Evolutionary conservation across 2,329 filamentous ascomycete genomes (phyloP).

Genomic region (Fusarium camptoceras): DNA sequence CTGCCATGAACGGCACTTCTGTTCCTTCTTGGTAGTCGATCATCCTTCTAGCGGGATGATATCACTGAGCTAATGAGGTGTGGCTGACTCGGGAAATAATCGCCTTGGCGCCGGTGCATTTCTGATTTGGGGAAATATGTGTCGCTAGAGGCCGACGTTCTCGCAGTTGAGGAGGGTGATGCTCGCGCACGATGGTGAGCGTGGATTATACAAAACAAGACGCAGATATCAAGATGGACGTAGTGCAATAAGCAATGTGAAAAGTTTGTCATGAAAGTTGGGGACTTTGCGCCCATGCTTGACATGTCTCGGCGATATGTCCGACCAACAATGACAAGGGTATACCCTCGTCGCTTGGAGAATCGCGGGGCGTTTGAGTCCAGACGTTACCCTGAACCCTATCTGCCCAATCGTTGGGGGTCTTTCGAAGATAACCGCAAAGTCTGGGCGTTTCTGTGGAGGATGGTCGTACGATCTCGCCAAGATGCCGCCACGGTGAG

Average conservation of each 20-base stretch:
- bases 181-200: neutral
- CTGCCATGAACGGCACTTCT: constrained; percentile 27
- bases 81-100: constrained; percentile 32
- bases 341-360: neutral
- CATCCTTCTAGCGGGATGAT: constrained; percentile 20
- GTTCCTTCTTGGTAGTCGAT: constrained; percentile 13
- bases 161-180: neutral
- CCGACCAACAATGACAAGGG: neutral
- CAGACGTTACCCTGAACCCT: neutral
- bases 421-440: neutral
- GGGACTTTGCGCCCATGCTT: neutral
- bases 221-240: too few species aligned
- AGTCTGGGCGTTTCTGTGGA: neutral
- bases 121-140: constrained; percentile 1
- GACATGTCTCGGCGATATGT: neutral
- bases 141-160: neutral
- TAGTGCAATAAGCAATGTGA: too few species aligned
- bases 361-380: neutral
- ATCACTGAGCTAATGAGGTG: constrained; percentile 9
- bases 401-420: neutral
- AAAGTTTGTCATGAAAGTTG: neutral
- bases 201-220: neutral
- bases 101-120: constrained; percentile 12
- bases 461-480: constrained; percentile 22
- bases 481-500: constrained; percentile 13